These are phyloP conservation scores for Begonia loranthoides DNA, from an alignment of 306 rosid species.

Conservation along the genomic window DNA sequence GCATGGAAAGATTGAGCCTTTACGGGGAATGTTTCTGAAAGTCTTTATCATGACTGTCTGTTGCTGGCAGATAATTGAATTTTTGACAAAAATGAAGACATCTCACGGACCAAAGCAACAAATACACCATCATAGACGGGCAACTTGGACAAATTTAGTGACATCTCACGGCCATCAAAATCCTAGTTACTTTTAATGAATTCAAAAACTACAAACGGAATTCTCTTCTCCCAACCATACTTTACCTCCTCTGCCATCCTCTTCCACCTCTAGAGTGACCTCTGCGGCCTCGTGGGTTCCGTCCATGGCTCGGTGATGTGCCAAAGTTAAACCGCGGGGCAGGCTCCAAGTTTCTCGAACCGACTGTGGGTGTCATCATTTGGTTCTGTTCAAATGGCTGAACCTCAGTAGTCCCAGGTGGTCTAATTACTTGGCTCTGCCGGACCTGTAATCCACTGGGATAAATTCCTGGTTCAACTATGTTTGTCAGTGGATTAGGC, in stretches of 20 bases:
- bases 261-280: constrained; percentile 28
- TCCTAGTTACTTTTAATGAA: too few species aligned
- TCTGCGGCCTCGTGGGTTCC: constrained; percentile 27
- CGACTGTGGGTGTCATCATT: constrained; percentile 13
- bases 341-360: not conserved
- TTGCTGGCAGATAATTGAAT: too few species aligned
- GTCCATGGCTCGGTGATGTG: constrained; percentile 30
- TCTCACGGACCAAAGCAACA: too few species aligned
- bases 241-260: constrained; percentile 34
- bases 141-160: too few species aligned
- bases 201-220: too few species aligned
- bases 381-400: constrained; percentile 15
- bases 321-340: constrained; percentile 36
- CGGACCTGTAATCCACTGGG: constrained; percentile 17
- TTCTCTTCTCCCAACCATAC: too few species aligned
- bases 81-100: too few species aligned
- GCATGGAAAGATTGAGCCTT: too few species aligned
- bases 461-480: constrained; percentile 24
- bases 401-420: not conserved
- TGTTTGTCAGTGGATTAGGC: constrained; percentile 15
- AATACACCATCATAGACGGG: too few species aligned
- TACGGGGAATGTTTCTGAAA: too few species aligned
- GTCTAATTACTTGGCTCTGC: constrained; percentile 22
- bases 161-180: too few species aligned
- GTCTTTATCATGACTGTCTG: too few species aligned